phyloP scores from a whole-genome alignment of 768 basidiomycete genomes.

The Trametes cinnabarina region DNA sequence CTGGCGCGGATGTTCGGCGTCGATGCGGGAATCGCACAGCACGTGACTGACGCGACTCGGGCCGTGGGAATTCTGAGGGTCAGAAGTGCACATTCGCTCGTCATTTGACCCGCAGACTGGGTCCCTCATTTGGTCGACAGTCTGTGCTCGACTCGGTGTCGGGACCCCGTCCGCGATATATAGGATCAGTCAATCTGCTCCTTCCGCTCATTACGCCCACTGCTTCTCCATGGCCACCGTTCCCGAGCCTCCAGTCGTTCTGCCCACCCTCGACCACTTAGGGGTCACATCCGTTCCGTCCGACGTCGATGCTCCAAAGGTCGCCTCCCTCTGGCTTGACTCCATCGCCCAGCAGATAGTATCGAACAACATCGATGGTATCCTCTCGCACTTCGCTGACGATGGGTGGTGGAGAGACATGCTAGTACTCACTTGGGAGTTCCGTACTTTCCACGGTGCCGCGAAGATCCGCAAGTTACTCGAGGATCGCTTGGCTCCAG shows the following conservation, averaged over 20 bases:
- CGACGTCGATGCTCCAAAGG: conserved; percentile 35
- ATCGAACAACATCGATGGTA: conserved; percentile 33
- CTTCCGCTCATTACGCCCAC: neutral
- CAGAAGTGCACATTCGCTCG: conserved; percentile 11
- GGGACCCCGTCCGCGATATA: neutral
- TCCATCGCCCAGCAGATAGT: conserved; percentile 36
- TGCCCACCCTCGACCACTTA: conserved; percentile 31
- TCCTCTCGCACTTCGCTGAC: conserved; percentile 35
- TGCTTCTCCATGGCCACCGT: conserved; percentile 12
- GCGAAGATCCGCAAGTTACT: conserved; percentile 31
- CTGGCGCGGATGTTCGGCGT: too few species aligned
- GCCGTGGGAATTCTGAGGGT: conserved; percentile 8
- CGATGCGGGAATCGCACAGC: neutral
- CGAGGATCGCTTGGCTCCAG: conserved; percentile 23
- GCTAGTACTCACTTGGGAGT: conserved; percentile 38
- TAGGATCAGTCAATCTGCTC: neutral
- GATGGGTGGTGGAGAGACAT: conserved; percentile 35
- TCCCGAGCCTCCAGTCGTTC: conserved; percentile 10
- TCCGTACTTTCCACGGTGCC: conserved; percentile 37
- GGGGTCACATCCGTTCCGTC: conserved; percentile 20
- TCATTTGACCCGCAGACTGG: conserved; percentile 8
- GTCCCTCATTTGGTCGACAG: neutral
- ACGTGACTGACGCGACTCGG: conserved; percentile 8
- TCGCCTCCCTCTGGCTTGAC: conserved; percentile 44
- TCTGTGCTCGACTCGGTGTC: neutral